Evolutionary conservation across 208 protist genomes (phyloP).

Genomic region (Leishmania aethiopica): DNA sequence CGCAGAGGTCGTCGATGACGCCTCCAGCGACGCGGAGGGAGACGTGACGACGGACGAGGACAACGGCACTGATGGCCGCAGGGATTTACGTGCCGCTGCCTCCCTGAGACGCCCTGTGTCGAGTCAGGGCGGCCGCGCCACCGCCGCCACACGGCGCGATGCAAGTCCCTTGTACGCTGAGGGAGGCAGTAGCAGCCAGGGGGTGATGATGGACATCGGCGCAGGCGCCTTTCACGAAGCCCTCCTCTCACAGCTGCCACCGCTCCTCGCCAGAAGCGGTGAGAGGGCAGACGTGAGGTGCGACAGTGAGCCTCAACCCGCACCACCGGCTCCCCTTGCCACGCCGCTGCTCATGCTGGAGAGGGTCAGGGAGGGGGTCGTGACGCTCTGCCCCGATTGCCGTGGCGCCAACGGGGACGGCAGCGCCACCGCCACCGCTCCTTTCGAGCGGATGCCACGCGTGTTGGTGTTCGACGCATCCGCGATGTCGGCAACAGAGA

Average conservation of each 20-base stretch:
- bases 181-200: neutral
- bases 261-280: neutral
- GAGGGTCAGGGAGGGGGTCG: constrained; percentile 9
- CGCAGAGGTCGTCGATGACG: constrained; percentile 12
- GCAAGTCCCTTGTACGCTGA: constrained; percentile 6
- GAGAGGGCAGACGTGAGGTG: neutral
- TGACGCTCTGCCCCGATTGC: constrained; percentile 6
- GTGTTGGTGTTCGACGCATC: constrained; percentile 53
- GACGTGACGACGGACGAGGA: neutral
- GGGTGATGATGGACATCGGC: neutral
- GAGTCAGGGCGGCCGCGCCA: neutral
- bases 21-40: constrained; percentile 15
- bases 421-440: neutral
- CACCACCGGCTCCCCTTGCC: neutral
- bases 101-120: neutral
- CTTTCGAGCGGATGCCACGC: constrained; percentile 23
- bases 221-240: constrained; percentile 40
- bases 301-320: neutral
- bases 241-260: constrained; percentile 40
- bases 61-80: neutral
- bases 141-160: neutral
- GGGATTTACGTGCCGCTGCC: neutral
- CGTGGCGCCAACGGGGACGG: neutral
- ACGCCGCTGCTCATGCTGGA: constrained; percentile 3
- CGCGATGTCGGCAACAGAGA: constrained; percentile 38